phyloP scores from a whole-genome alignment of 1,284 basidiomycete species.

The Pyrrhoderma lamaoense region DNA sequence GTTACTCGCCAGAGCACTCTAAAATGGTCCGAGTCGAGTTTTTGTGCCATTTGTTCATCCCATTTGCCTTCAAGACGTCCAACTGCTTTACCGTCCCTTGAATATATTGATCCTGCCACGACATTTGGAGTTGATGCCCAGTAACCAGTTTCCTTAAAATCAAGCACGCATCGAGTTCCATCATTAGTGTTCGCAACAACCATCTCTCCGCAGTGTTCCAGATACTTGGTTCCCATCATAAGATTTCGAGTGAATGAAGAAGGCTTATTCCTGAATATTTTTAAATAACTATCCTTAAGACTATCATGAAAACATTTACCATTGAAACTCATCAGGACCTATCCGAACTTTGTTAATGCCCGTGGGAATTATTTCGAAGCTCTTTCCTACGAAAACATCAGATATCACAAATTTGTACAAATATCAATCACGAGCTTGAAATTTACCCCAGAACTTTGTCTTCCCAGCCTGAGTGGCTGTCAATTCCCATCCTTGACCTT shows the following conservation, averaged over 20 bases:
- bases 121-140: constrained; percentile 69
- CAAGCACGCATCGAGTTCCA: constrained; percentile 54
- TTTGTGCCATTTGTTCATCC: constrained; percentile 69
- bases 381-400: constrained; percentile 52
- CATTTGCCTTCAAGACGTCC: constrained; percentile 74
- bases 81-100: constrained; percentile 43
- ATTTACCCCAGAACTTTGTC: constrained; percentile 84
- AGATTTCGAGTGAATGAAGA: constrained; percentile 86
- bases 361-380: constrained; percentile 74
- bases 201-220: constrained; percentile 76
- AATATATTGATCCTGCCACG: constrained; percentile 56
- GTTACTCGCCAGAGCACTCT: constrained; percentile 69
- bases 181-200: constrained; percentile 56
- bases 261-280: constrained; percentile 60
- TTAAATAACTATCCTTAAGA: background rate
- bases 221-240: constrained; percentile 85
- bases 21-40: constrained; percentile 60
- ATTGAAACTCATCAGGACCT: constrained; percentile 57
- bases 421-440: constrained; percentile 21
- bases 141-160: constrained; percentile 82
- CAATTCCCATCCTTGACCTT: constrained; percentile 71
- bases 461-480: constrained; percentile 67
- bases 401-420: constrained; percentile 18
- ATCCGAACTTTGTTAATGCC: constrained; percentile 62
- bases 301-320: constrained; percentile 35